Percentiles rank a stretch among this genome's conserved stretches.
Evolutionary conservation across 148 eudicot species (phyloP).

Genomic region (Fagopyrum tataricum): DNA sequence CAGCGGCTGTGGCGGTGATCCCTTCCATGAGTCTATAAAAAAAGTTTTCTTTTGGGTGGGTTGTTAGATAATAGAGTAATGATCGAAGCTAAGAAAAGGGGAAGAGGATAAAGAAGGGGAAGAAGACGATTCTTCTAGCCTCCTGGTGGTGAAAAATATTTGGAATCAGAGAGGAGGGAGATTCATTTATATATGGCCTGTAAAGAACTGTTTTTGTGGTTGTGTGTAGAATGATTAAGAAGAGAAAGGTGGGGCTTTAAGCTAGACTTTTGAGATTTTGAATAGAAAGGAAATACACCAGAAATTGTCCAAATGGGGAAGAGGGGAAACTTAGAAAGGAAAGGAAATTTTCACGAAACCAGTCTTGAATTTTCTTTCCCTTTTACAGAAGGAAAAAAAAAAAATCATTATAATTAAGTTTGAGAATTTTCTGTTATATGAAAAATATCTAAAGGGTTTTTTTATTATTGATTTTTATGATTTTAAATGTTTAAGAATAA

Average conservation of each 20-base stretch:
- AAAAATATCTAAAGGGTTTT: no score
- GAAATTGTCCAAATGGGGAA: not conserved
- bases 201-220: not conserved
- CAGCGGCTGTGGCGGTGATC: not conserved
- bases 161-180: not conserved
- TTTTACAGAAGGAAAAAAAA: not conserved
- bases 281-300: not conserved
- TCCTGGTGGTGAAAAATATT: not conserved
- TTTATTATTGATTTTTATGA: no score
- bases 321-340: not conserved
- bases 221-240: not conserved
- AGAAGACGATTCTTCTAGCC: not conserved
- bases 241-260: not conserved
- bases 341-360: not conserved
- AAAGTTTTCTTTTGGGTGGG: not conserved
- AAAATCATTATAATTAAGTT: no score
- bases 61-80: not conserved
- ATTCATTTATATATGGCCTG: not conserved
- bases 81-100: not conserved
- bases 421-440: no score
- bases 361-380: no score
- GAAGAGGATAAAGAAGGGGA: not conserved
- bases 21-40: constrained; percentile 1
- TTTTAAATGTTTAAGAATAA: no score
- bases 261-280: not conserved